Evolutionary conservation across 31 red algal genomes (phyloP), one percentile per base, ranked within the genome.

Genomic region (Endocladia muricata): DNA sequence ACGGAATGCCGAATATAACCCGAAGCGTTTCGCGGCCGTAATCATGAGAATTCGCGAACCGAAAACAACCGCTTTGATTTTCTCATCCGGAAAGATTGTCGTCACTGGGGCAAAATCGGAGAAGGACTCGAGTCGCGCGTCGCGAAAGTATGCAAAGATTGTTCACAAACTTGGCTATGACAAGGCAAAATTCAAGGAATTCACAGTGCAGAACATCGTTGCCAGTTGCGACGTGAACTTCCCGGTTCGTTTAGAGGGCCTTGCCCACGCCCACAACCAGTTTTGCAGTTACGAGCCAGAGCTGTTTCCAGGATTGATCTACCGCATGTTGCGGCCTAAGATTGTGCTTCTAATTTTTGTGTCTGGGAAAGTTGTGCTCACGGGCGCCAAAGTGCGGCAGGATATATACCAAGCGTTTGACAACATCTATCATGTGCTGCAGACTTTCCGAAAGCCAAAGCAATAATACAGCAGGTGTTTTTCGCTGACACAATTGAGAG

Each of bases 41-140:
- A 95, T 99, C 55, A 99, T 99, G 96, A 69, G 96, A 15, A 93
- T 99, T 63, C 78, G 96, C 11, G 96, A 99, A 19, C 96, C 96
- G 7, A 92, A 93, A 56, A 95, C 96, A 26, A 99, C 96, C 31
- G 96, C 96, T 41, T 78, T 99, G 36, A 99, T 99, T 51, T 99
- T 99, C 63, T 90, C 89, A 28, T 95, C 91, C 1, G 96, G 96
- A 21, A 99, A 99, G 64, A 94, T 99, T 65, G 92, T 95, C 39
- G 92, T 99, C 19, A 99, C 96, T 1, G 96, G 96, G 11, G 92
- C 88, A 41, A 94, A 94, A 41, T 89, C 83, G 5, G 92, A 95
- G 68, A 85, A 92, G 5, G 81, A 93, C 29, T 86, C 96, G 13
- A 92, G 78, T 44, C 73, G 76, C 9, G 96, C 96, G 33, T 84